A percentile compares a stretch with the other conserved stretches of the same genome.
Conservation (phyloP, 345 rosid species). For the Euphorbia lathyris region DNA sequence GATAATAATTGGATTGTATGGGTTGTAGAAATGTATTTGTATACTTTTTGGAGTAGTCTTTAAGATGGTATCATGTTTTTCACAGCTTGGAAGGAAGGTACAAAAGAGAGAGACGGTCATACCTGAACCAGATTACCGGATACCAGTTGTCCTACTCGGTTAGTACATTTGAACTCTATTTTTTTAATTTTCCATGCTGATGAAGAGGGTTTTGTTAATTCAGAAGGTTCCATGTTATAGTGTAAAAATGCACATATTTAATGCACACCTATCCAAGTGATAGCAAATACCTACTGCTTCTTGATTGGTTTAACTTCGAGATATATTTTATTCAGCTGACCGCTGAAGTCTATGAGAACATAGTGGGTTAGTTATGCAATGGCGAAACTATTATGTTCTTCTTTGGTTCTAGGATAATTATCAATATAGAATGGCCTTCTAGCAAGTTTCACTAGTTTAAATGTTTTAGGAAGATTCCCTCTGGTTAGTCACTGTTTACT, state of each 20-base stretch:
- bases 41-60: background rate
- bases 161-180: slow-evolving; percentile 6
- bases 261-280: no score
- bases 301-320: no score
- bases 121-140: slow-evolving; percentile 66
- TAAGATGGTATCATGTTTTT: slow-evolving; percentile 19
- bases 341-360: no score
- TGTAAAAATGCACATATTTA: no score
- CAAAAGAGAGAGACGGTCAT: slow-evolving; percentile 49
- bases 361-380: no score
- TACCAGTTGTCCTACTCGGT: slow-evolving; percentile 59
- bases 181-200: background rate
- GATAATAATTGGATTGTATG: background rate
- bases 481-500: background rate
- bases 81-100: slow-evolving; percentile 49
- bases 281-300: no score
- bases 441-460: background rate
- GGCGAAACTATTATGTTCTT: background rate
- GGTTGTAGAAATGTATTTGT: slow-evolving; percentile 6
- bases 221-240: no score
- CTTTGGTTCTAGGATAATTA: background rate
- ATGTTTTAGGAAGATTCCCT: background rate
- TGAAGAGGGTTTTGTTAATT: no score
- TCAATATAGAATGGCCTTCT: background rate
- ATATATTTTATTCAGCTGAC: no score